phyloP scores from a whole-genome alignment of 768 basidiomycete species.

The Trametes villosa region DNA sequence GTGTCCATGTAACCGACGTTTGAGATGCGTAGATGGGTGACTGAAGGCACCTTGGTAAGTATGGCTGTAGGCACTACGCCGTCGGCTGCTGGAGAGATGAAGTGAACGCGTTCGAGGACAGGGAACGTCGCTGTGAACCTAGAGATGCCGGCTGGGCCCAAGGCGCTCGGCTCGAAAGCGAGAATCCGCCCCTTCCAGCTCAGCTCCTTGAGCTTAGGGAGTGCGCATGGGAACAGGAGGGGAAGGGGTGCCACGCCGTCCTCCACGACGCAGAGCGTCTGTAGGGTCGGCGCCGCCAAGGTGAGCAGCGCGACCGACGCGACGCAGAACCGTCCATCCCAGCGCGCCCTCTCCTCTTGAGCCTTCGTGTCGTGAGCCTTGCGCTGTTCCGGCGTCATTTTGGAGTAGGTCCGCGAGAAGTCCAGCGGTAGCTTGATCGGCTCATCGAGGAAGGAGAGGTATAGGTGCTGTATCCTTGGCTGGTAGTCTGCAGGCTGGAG shows the following conservation, averaged over 20 bases:
- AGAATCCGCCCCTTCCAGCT: neutral
- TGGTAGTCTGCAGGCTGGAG: neutral
- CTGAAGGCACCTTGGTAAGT: neutral
- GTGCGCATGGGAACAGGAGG: neutral
- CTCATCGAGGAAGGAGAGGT: neutral
- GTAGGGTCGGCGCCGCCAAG: neutral
- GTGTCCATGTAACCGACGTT: neutral
- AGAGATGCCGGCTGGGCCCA: too few relatives aligned
- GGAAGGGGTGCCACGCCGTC: neutral
- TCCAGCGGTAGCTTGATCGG: neutral
- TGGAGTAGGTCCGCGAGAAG: neutral
- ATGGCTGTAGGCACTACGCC: neutral
- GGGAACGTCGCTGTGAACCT: neutral
- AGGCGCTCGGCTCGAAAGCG: neutral
- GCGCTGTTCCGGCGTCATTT: neutral
- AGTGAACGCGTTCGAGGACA: neutral
- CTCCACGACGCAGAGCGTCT: neutral
- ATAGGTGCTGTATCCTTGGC: constrained; percentile 4
- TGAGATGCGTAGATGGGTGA: neutral
- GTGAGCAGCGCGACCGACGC: neutral
- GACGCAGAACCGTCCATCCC: neutral
- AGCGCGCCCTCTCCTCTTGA: neutral
- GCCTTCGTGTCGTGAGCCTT: neutral
- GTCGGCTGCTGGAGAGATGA: neutral
- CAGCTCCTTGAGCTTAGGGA: neutral